Conservation (phyloP, 768 basidiomycete genomes). For the Russula sp. region DNA sequence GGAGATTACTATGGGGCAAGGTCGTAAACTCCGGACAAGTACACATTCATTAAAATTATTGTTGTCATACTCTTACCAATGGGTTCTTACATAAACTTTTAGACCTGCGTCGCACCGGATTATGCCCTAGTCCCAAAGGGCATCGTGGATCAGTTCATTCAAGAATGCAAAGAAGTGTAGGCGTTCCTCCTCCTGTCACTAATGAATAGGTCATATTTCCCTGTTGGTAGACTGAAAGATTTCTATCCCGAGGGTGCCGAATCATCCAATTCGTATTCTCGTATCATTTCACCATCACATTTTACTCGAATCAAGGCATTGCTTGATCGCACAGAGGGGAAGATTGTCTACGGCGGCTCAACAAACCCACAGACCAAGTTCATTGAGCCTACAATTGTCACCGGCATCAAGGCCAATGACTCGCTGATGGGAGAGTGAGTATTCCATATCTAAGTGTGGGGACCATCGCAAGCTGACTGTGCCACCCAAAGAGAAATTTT, state of each 20-base stretch:
- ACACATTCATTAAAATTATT: background rate
- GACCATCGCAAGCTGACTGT: background rate
- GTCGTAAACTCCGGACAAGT: conserved; percentile 57
- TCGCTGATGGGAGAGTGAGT: conserved; percentile 71
- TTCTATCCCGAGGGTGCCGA: conserved; percentile 49
- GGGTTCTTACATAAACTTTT: conserved; percentile 20
- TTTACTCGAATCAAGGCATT: conserved; percentile 53
- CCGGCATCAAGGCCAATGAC: conserved; percentile 53
- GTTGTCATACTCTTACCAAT: background rate
- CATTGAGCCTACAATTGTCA: conserved; percentile 69
- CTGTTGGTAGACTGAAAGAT: conserved; percentile 36
- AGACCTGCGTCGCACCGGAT: conserved; percentile 64
- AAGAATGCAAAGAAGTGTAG: conserved; percentile 38
- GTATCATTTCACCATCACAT: conserved; percentile 47
- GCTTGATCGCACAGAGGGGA: conserved; percentile 60
- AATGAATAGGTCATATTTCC: background rate
- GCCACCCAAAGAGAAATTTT: conserved; percentile 62
- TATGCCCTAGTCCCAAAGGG: conserved; percentile 41
- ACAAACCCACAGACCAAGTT: conserved; percentile 49
- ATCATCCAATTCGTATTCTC: conserved; percentile 38
- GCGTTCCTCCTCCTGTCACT: conserved; percentile 16
- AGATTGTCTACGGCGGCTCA: conserved; percentile 56
- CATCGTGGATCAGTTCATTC: conserved; percentile 34
- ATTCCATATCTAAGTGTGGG: background rate
- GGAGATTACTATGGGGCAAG: conserved; percentile 81